Evolutionary conservation across 2,329 filamentous ascomycete genomes (phyloP).

Genomic region (Aspergillus jensenii): DNA sequence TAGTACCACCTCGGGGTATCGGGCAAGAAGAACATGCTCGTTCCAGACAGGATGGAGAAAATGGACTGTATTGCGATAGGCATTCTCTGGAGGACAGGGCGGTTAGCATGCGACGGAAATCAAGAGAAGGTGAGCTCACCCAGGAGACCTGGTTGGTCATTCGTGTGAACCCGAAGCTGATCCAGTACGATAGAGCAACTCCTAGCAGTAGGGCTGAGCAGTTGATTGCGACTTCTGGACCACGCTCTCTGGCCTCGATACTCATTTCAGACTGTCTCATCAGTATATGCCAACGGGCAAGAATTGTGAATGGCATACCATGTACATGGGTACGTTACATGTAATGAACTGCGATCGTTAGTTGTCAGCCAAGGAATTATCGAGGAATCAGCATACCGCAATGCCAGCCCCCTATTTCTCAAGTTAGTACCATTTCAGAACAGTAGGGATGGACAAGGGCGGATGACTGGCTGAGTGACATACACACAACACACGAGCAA

Average conservation of each 20-base stretch:
- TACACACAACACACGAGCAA: constrained; percentile 24
- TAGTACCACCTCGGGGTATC: constrained; percentile 37
- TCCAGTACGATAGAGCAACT: not conserved
- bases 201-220: not conserved
- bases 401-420: not conserved
- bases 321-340: constrained; percentile 30
- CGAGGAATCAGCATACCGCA: not conserved
- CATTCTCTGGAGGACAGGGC: not conserved
- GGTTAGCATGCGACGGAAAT: not conserved
- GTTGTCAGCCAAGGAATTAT: not conserved
- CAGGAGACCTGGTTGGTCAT: not conserved
- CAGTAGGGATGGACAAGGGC: too few relatives aligned
- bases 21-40: constrained; percentile 24
- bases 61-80: constrained; percentile 29
- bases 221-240: constrained; percentile 24
- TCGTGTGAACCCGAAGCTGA: not conserved
- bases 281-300: not conserved
- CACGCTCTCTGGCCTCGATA: constrained; percentile 22
- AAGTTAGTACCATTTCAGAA: not conserved
- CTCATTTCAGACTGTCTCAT: constrained; percentile 14
- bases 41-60: constrained; percentile 30
- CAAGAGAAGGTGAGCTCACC: not conserved
- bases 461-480: not conserved
- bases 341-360: constrained; percentile 23
- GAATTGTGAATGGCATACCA: constrained; percentile 11